phyloP scores from a whole-genome alignment of 148 eudicot species.

The Pharnaceum exiguum region DNA sequence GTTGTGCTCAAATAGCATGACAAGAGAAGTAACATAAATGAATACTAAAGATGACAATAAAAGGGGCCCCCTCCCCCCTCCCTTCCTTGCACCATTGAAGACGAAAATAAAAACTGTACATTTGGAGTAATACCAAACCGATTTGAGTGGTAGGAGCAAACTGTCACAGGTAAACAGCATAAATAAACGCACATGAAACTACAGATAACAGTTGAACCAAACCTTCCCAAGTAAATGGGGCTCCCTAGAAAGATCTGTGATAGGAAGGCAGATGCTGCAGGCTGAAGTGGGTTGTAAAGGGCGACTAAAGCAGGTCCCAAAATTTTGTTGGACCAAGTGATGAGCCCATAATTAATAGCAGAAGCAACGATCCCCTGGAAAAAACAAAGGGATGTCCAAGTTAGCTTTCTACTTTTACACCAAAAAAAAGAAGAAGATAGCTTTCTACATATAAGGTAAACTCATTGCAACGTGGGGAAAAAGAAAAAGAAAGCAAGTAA shows the following conservation, averaged over 20 bases:
- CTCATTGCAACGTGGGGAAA: no score
- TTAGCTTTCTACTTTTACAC: no score
- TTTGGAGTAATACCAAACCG: no score
- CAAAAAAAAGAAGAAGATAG: slow-evolving; percentile 1
- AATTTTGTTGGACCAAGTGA: slow-evolving; percentile 84
- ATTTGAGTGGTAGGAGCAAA: no score
- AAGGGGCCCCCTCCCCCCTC: no score
- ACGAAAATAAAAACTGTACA: no score
- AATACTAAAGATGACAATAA: background rate
- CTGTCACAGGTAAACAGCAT: background rate
- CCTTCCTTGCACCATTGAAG: no score
- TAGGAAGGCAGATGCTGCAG: slow-evolving; percentile 74
- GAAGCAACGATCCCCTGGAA: slow-evolving; percentile 74
- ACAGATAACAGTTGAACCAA: slow-evolving; percentile 1
- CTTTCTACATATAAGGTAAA: background rate
- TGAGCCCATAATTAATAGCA: slow-evolving; percentile 71
- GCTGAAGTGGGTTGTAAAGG: slow-evolving; percentile 85
- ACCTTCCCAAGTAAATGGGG: slow-evolving; percentile 88
- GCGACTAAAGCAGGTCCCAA: slow-evolving; percentile 88
- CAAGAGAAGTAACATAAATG: no score
- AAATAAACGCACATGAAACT: background rate
- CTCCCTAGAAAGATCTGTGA: slow-evolving; percentile 73
- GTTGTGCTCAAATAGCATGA: no score
- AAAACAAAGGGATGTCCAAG: slow-evolving; percentile 7
- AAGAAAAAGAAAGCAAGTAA: background rate